Percentiles rank a stretch among this genome's conserved stretches.
phyloP scores from a whole-genome alignment of 2,329 filamentous ascomycete species.

The Dothidotthia symphoricarpi region DNA sequence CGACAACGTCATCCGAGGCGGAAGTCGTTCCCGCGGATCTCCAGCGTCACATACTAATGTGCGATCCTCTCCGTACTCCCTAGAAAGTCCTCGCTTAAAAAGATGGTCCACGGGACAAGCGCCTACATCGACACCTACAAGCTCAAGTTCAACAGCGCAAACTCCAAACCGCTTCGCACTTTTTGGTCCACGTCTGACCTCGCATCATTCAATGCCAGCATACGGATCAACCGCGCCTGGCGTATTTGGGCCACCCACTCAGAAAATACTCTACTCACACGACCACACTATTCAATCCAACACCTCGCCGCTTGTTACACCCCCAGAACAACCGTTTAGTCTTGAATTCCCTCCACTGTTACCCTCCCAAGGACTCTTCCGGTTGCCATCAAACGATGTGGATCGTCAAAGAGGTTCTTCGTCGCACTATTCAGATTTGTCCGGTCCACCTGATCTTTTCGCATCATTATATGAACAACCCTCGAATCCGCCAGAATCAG shows the following conservation, averaged over 20 bases:
- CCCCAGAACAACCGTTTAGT: slow-evolving; percentile 53
- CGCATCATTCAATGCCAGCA: slow-evolving; percentile 42
- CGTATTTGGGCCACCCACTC: slow-evolving; percentile 32
- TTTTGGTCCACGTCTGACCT: slow-evolving; percentile 58
- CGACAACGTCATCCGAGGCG: slow-evolving; percentile 48
- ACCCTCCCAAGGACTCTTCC: slow-evolving; percentile 70
- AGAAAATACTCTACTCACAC: slow-evolving; percentile 41
- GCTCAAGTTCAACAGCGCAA: slow-evolving; percentile 54
- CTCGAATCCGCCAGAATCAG: slow-evolving; percentile 70
- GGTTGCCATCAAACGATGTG: slow-evolving; percentile 72
- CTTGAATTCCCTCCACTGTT: slow-evolving; percentile 57
- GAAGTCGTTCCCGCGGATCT: slow-evolving; percentile 67
- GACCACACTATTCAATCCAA: slow-evolving; percentile 56
- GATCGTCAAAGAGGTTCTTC: slow-evolving; percentile 63
- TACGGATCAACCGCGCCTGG: slow-evolving; percentile 36
- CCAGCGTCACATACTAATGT: slow-evolving; percentile 68
- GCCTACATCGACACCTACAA: slow-evolving; percentile 60
- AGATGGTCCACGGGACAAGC: slow-evolving; percentile 69
- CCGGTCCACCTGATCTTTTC: slow-evolving; percentile 74
- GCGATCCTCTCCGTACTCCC: slow-evolving; percentile 68
- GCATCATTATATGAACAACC: slow-evolving; percentile 73
- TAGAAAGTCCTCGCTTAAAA: slow-evolving; percentile 67
- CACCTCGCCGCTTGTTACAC: slow-evolving; percentile 46
- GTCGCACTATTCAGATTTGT: slow-evolving; percentile 69
- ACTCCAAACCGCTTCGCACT: slow-evolving; percentile 63